Percentiles rank a stretch among this genome's conserved stretches.
phyloP scores from a whole-genome alignment of 257 asterid species.

The Capsicum rhomboideum region DNA sequence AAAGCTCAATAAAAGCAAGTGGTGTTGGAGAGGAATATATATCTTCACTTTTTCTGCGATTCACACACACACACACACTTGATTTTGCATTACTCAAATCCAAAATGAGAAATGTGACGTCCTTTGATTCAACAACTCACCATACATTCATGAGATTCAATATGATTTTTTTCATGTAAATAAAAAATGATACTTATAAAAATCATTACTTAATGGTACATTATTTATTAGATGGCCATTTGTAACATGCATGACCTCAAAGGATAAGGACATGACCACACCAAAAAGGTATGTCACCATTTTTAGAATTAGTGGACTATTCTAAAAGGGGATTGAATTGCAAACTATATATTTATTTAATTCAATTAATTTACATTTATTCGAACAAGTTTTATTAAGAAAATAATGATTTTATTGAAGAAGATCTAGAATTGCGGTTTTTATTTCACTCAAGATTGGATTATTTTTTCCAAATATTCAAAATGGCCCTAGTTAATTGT shows the following conservation, averaged over 20 bases:
- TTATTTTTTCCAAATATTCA: too few relatives aligned
- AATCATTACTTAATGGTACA: background rate
- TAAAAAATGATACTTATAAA: background rate
- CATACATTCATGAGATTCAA: background rate
- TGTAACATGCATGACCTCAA: background rate
- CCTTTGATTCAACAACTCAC: background rate
- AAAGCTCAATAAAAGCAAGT: background rate
- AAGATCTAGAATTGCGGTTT: background rate
- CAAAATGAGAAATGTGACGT: conserved; percentile 7
- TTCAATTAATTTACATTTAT: background rate
- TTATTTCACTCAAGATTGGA: too few relatives aligned
- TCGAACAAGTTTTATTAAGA: background rate
- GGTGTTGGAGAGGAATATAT: background rate
- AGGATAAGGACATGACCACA: background rate
- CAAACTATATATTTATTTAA: background rate
- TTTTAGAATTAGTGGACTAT: background rate
- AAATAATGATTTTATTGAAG: too few relatives aligned
- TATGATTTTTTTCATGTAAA: background rate
- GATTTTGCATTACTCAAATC: background rate
- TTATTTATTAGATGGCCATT: background rate
- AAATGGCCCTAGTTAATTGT: too few relatives aligned
- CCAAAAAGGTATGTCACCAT: background rate
- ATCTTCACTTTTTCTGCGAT: background rate
- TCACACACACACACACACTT: background rate
- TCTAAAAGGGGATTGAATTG: background rate